Conservation (phyloP, 2,329 filamentous ascomycete species). For the Hymenoscyphus fraxineus region DNA sequence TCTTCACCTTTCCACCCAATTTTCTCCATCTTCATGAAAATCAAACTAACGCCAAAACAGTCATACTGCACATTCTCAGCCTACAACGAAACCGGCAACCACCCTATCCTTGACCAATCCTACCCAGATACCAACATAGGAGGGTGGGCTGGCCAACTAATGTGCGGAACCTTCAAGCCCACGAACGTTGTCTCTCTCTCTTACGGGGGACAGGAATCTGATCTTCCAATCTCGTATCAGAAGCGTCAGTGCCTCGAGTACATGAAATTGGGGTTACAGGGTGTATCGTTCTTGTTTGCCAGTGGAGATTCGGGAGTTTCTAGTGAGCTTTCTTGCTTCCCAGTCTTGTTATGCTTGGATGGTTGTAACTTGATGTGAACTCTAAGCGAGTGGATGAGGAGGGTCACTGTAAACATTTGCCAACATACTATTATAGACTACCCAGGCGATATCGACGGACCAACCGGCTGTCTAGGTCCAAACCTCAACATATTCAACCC, state of each 20-base stretch:
- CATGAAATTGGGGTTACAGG: slow-evolving; percentile 48
- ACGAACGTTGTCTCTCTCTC: slow-evolving; percentile 54
- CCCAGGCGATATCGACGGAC: slow-evolving; percentile 12
- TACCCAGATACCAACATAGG: slow-evolving; percentile 29
- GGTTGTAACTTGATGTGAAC: no score
- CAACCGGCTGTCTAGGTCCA: slow-evolving; percentile 6
- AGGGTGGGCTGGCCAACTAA: slow-evolving; percentile 28
- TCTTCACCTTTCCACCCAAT: not conserved
- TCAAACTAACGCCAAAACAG: not conserved
- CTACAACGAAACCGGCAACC: slow-evolving; percentile 38
- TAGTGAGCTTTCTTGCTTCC: no score
- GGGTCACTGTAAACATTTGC: not conserved
- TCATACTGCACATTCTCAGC: slow-evolving; percentile 42
- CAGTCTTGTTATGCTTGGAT: no score
- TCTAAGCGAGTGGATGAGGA: not conserved
- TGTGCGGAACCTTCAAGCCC: slow-evolving; percentile 36
- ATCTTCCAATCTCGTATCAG: slow-evolving; percentile 51
- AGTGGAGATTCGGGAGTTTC: slow-evolving; percentile 43
- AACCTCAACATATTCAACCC: slow-evolving; percentile 8
- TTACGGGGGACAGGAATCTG: slow-evolving; percentile 50
- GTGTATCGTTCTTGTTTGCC: slow-evolving; percentile 44
- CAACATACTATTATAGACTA: not conserved
- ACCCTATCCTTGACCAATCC: slow-evolving; percentile 39
- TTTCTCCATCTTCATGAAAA: not conserved
- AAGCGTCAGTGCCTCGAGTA: slow-evolving; percentile 48